Base-by-base conservation (phyloP, 441 rosid species). In the Corymbia calophylla region DNA sequence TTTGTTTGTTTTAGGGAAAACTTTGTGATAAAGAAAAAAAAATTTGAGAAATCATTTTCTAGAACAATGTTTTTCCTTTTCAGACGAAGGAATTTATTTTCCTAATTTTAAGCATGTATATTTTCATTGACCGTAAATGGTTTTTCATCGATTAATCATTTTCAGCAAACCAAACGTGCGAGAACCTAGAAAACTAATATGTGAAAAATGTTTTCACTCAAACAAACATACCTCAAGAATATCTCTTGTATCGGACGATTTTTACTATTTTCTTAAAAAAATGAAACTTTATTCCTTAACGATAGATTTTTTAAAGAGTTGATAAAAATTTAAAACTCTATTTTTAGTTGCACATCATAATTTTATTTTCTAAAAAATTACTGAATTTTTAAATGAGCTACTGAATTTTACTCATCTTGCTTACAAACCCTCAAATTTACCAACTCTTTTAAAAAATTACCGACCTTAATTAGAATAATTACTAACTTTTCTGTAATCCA, bases 121-220 rank as follows among this genome's bases (percentile, higher is more conserved):
- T 11, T 11, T 6, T 39, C 15, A 11, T 73, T 2, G 1, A 0
- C 0, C 2, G 1, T 35, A 73, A 70, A 39, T 21, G 2, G 0
- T 73, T 73, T 73, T 73, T 1, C 2, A 2, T 6, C 21, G 7
- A 39, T 0, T 3, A 0, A 73, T 73, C 4, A 73, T 73, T 12
- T 73, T 73, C 29, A 39, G 4, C 17, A 21, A 21, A 73, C 17
- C 9, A 39, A 73, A 73, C 2, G 0, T 15, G 3, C 12, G 3
- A 35, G 11, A 73, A 12, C 23, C 16, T 8, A 10, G 11, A 35
- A 39, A 13, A 9, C 25, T 23, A 73, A 11, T 39, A 11, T 16
- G 1, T 11, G 49, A 73, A 73, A 39, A 73, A 39, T 39, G 82
- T 49, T 39, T 73, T 2, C 4, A 1, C 51, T 39, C 49, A 39